Base-by-base conservation (phyloP, 179 eudicot genomes). In the Spergularia azorica region DNA sequence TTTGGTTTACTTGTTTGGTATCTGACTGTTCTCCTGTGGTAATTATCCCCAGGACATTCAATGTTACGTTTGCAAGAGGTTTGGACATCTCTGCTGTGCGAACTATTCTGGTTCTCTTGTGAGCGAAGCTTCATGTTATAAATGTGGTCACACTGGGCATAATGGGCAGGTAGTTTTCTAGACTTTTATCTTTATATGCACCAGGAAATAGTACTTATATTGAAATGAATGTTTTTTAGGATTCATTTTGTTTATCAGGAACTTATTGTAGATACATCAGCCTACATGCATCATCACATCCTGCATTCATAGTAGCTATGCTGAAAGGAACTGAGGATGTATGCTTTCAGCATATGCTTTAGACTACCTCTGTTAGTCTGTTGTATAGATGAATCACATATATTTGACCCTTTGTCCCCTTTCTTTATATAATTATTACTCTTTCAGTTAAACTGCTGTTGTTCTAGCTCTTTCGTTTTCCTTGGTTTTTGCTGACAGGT, bases 41-140 rank as follows among this genome's bases (percentile, higher is more conserved):
- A 26, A 68, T 14, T 32, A 10, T 52, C 48, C 67, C 71, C 89
- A 95, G 99, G 96, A 87, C 75, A 90, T 94, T 58, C 90, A 86
- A 73, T 95, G 99, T 77, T 95, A 95, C 75, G 84, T 91, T 61
- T 95, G 99, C 89, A 85, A 87, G 82, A 87, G 79, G 60, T 84
- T 79, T 83, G 99, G 99, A 60, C 99, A 95, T 83, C 96, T 95
- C 71, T 91, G 97, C 80, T 95, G 99, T 84, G 89, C 79, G 75
- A 81, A 88, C 72, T 89, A 93, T 80, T 67, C 73, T 58, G 85
- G 79, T 78, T 78, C 79, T 66, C 80, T 80, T 68, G 80, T 87
- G 55, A 79, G 80, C 70, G 91, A 84, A 82, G 78, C 82, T 38
- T 89, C 99, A 46, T 93, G 99, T 86, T 95, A 90, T 75, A 89